These are phyloP conservation scores for Fraxinus angustifolia DNA, from an alignment of 305 asterid genomes.

Conservation along the genomic window DNA sequence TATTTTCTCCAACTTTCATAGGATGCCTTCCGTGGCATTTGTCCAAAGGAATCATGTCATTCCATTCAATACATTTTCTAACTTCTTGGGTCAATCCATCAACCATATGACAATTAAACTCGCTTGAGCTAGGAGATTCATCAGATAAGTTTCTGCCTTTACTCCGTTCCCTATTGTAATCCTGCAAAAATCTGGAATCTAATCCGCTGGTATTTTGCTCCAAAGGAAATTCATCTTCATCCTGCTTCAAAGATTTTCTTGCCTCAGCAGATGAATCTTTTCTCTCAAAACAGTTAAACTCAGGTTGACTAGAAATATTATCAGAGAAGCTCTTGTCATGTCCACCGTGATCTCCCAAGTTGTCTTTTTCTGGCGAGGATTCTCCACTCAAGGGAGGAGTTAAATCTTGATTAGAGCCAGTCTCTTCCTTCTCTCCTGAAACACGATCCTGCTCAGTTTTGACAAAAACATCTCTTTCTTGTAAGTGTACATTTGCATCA, in stretches of 20 bases:
- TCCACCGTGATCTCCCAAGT: conserved; percentile 22
- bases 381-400: conserved; percentile 19
- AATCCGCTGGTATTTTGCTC: conserved; percentile 6
- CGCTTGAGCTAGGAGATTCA: conserved; percentile 32
- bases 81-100: conserved; percentile 12
- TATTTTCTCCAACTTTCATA: conserved; percentile 7
- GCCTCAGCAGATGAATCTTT: conserved; percentile 34
- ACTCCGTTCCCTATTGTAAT: conserved; percentile 21
- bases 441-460: conserved; percentile 20
- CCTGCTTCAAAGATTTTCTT: conserved; percentile 10
- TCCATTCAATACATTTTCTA: background rate
- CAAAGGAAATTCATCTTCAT: background rate
- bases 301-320: conserved; percentile 38
- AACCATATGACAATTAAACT: conserved; percentile 18
- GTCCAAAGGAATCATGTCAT: conserved; percentile 4
- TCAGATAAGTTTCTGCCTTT: conserved; percentile 23
- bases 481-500: conserved; percentile 19
- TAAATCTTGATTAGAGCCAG: conserved; percentile 31
- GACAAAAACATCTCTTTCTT: conserved; percentile 27
- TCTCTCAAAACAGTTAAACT: conserved; percentile 22
- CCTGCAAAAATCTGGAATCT: background rate
- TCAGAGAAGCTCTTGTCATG: conserved; percentile 36
- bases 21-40: conserved; percentile 4
- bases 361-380: conserved; percentile 24
- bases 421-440: conserved; percentile 31